Evolutionary conservation across 2,329 filamentous ascomycete species (phyloP), one percentile per base, ranked within the genome.

Genomic region (Exophiala viscosa): DNA sequence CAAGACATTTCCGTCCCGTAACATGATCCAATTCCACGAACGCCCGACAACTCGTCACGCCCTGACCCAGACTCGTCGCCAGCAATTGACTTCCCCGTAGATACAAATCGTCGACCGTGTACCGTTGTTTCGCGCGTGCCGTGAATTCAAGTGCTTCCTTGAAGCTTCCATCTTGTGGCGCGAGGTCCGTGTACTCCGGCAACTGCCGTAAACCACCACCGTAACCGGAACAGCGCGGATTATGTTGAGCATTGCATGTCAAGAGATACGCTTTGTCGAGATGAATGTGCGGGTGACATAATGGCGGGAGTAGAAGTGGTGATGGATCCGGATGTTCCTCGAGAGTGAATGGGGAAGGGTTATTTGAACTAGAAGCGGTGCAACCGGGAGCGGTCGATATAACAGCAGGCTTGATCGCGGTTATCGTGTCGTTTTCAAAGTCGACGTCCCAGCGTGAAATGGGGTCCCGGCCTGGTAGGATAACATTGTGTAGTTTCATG

Each of bases 251-350:
- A 51, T 62, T 56, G 42, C 54, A 52, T 14, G 64, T 69, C 54
- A 72, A 66, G 10, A 75, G 60, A 56, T 69, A 73, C 23, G 69
- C 67, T 60, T 73, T 75, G 55, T 89, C 86, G 23, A 89, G 74
- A 63, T 89, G 86, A 45, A 89, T 80, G 60, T 89, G 86, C 6
- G 86, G 84, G 63, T 89, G 86, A 59, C 84, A 87, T 2, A 89
- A 75, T 7, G 78, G 75, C 3, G 83, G 81, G 45, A 82, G 66
- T 4, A 69, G 64, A 23, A 70, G 63, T 1, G 59, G 54, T 17
- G 60, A 44, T 3, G 60, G 56, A 13, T 49, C 39, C 39, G 48
- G 17, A 13, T 41, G 34, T 14, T 28, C 38, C 14, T 20, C 13
- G 32, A 51, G 33, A 14, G 48, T 15, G 20, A 47, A n/a, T 44